phyloP scores from a whole-genome alignment of 2,329 filamentous ascomycete species.

The Hymenoscyphus salicellus region DNA sequence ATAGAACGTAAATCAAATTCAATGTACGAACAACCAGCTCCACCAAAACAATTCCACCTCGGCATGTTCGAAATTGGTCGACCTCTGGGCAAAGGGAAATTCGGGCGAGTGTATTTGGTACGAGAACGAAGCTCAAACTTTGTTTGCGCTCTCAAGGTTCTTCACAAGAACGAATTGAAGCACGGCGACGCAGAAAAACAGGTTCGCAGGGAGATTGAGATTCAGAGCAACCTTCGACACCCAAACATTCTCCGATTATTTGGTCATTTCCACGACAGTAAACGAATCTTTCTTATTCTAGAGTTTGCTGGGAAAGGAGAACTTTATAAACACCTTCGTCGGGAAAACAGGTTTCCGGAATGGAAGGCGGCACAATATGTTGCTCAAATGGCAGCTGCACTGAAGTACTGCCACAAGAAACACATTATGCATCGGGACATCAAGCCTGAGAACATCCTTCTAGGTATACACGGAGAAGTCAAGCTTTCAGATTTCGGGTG shows the following conservation, averaged over 20 bases:
- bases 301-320: conserved; percentile 72
- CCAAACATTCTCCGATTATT: conserved; percentile 69
- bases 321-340: conserved; percentile 69
- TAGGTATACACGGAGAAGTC: conserved; percentile 95
- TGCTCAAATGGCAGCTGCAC: conserved; percentile 75
- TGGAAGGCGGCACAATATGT: conserved; percentile 71
- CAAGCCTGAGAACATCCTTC: conserved; percentile 95
- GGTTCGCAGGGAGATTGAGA: conserved; percentile 70
- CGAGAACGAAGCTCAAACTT: conserved; percentile 66
- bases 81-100: conserved; percentile 71
- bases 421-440: conserved; percentile 97
- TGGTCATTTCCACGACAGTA: conserved; percentile 71
- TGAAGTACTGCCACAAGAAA: conserved; percentile 91
- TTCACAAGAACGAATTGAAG: conserved; percentile 68
- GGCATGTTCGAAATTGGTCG: conserved; percentile 77
- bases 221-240: conserved; percentile 69
- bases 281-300: conserved; percentile 69
- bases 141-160: conserved; percentile 70
- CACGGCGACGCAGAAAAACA: conserved; percentile 69
- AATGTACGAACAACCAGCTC: conserved; percentile 55
- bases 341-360: conserved; percentile 66
- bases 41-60: conserved; percentile 65
- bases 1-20: conserved; percentile 51
- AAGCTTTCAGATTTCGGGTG: conserved; percentile 98
- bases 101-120: conserved; percentile 69